These are phyloP conservation scores for Ophiocordyceps camponoti-floridani DNA, from an alignment of 2,329 filamentous ascomycete species.

Conservation along the genomic window DNA sequence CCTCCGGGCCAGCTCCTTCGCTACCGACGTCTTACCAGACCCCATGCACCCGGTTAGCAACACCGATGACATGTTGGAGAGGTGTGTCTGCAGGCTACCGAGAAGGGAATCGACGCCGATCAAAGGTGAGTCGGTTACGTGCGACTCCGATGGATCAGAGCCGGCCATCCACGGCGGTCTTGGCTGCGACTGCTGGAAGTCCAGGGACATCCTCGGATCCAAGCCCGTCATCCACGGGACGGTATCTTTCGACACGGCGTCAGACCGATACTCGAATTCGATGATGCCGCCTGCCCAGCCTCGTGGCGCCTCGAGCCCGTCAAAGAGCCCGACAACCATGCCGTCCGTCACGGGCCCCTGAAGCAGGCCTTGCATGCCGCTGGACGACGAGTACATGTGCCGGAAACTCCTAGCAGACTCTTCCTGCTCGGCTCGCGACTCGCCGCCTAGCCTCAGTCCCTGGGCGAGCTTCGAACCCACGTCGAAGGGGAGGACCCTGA, in stretches of 20 bases:
- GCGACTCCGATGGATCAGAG: constrained; percentile 29
- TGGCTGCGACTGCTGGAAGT: constrained; percentile 58
- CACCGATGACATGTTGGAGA: constrained; percentile 76
- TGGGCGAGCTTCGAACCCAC: constrained; percentile 36
- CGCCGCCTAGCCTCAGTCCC: constrained; percentile 71
- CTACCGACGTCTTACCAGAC: constrained; percentile 72
- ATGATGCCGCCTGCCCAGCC: constrained; percentile 75
- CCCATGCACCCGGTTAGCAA: constrained; percentile 78
- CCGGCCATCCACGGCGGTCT: constrained; percentile 38
- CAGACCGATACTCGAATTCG: constrained; percentile 42
- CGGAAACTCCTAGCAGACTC: constrained; percentile 56
- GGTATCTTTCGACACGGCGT: constrained; percentile 23
- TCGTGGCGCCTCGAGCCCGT: constrained; percentile 32
- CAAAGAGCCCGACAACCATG: constrained; percentile 47
- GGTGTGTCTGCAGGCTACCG: constrained; percentile 51
- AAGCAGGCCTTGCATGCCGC: constrained; percentile 42
- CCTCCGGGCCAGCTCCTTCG: constrained; percentile 55
- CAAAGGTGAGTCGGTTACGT: constrained; percentile 40
- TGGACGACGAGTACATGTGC: constrained; percentile 46
- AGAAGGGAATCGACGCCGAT: constrained; percentile 75
- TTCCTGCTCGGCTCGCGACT: constrained; percentile 68
- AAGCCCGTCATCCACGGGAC: constrained; percentile 59
- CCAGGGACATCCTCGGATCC: constrained; percentile 54
- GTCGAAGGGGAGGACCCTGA: constrained; percentile 72
- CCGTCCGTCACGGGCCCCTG: constrained; percentile 82